Evolutionary conservation across 2,329 filamentous ascomycete genomes (phyloP).

Genomic region (Aspergillus sp.): DNA sequence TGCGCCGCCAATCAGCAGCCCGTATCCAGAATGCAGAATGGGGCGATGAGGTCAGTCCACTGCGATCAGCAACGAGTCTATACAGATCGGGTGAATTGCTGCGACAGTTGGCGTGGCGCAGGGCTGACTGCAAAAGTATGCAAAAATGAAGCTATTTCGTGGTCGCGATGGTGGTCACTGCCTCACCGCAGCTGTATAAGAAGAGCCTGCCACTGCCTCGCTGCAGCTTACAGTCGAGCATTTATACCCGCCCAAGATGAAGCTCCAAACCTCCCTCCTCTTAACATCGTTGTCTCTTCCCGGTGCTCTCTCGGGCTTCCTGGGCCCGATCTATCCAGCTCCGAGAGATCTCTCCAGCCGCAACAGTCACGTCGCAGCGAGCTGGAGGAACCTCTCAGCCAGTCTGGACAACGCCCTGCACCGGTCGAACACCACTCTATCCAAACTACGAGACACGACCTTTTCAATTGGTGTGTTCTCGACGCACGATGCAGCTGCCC

Average conservation of each 20-base stretch:
- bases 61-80: no score
- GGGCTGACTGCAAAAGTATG: no score
- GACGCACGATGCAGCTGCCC: conserved; percentile 32
- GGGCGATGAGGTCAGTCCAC: no score
- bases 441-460: conserved; percentile 31
- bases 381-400: conserved; percentile 36
- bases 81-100: no score
- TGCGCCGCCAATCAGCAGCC: no score
- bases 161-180: neutral
- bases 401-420: conserved; percentile 19
- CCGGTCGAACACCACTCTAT: conserved; percentile 13
- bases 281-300: conserved; percentile 8
- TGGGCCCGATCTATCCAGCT: conserved; percentile 35
- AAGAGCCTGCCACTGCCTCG: no score
- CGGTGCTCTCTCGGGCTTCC: conserved; percentile 16
- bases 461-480: conserved; percentile 45
- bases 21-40: no score
- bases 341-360: conserved; percentile 35
- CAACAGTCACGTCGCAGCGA: conserved; percentile 30
- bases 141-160: no score
- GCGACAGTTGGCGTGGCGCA: no score
- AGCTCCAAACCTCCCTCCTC: neutral
- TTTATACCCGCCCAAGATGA: neutral
- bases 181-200: no score
- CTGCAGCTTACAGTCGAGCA: neutral